A percentile compares a stretch with the other conserved stretches of the same genome.
phyloP scores from a whole-genome alignment of 1,284 basidiomycete species.

The Trichosporon ovoides region DNA sequence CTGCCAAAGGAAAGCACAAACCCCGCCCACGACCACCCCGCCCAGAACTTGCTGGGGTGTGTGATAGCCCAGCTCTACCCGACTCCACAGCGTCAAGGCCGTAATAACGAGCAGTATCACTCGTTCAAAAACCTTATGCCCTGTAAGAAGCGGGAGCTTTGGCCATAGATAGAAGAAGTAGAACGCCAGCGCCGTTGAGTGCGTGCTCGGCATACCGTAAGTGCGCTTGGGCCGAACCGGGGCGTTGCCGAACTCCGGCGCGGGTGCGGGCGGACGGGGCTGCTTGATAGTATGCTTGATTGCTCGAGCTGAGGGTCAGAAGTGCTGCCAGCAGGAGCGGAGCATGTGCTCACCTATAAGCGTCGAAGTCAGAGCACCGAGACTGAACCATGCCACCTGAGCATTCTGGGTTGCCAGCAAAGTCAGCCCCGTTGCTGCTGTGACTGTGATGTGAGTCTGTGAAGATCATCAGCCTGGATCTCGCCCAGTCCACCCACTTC shows the following conservation, averaged over 20 bases:
- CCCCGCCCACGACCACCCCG: constrained; percentile 60
- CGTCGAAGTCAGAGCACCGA: constrained; percentile 61
- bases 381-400: constrained; percentile 64
- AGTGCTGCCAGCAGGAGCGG: not conserved
- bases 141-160: constrained; percentile 54
- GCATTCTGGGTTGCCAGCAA: constrained; percentile 64
- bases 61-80: constrained; percentile 76
- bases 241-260: constrained; percentile 26
- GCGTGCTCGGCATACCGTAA: constrained; percentile 79
- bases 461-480: not conserved
- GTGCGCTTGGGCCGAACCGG: constrained; percentile 36
- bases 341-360: constrained; percentile 45
- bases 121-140: constrained; percentile 51
- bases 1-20: constrained; percentile 57
- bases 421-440: constrained; percentile 55
- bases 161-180: constrained; percentile 64
- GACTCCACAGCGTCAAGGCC: constrained; percentile 58
- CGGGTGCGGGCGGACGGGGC: constrained; percentile 58
- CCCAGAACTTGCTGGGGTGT: constrained; percentile 66
- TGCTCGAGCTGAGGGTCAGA: constrained; percentile 56
- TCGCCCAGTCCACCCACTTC: constrained; percentile 26
- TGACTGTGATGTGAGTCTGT: constrained; percentile 56
- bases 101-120: constrained; percentile 9
- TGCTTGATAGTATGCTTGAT: constrained; percentile 65
- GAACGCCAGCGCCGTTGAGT: constrained; percentile 69